phyloP scores from a whole-genome alignment of 805 yeast genomes.

The Lipomyces sp. region DNA sequence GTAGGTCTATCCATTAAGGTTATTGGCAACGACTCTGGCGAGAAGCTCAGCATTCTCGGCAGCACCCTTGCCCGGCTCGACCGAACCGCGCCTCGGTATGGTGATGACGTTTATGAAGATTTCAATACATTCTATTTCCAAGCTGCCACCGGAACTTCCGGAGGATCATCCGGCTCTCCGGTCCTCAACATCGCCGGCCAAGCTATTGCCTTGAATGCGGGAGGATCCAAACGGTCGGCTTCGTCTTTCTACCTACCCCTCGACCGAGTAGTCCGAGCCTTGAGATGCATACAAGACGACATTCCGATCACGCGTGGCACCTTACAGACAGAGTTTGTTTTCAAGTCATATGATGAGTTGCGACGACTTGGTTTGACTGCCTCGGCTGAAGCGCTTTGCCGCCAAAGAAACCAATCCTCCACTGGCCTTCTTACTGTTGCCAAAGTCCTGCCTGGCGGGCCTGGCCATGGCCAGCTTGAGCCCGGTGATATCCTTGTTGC shows the following conservation, averaged over 20 bases:
- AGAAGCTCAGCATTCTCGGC: slow-evolving; percentile 36
- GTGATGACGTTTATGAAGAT: slow-evolving; percentile 35
- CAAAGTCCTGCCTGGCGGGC: slow-evolving; percentile 33
- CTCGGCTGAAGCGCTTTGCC: slow-evolving; percentile 28
- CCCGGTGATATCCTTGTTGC: slow-evolving; percentile 36
- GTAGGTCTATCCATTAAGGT: slow-evolving; percentile 35
- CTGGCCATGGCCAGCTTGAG: slow-evolving; percentile 30
- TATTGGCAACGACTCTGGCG: slow-evolving; percentile 37
- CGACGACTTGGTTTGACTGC: slow-evolving; percentile 31
- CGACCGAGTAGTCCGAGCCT: slow-evolving; percentile 35
- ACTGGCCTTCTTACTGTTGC: slow-evolving; percentile 32
- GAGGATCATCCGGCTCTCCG: slow-evolving; percentile 37
- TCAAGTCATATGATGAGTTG: slow-evolving; percentile 33
- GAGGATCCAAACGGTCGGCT: slow-evolving; percentile 35
- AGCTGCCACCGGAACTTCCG: slow-evolving; percentile 38
- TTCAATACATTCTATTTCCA: slow-evolving; percentile 36
- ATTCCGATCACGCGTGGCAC: slow-evolving; percentile 33
- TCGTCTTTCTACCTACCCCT: slow-evolving; percentile 37
- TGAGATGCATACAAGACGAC: slow-evolving; percentile 26
- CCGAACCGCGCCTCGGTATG: slow-evolving; percentile 35
- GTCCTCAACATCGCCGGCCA: slow-evolving; percentile 36
- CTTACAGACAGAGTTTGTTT: slow-evolving; percentile 33
- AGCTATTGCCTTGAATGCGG: slow-evolving; percentile 36
- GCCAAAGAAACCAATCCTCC: slow-evolving; percentile 20
- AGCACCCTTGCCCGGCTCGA: slow-evolving; percentile 37